Evolutionary conservation across 805 yeast species (phyloP), one percentile per base, ranked within the genome.

Genomic region (Yamadazyma tumulicola): DNA sequence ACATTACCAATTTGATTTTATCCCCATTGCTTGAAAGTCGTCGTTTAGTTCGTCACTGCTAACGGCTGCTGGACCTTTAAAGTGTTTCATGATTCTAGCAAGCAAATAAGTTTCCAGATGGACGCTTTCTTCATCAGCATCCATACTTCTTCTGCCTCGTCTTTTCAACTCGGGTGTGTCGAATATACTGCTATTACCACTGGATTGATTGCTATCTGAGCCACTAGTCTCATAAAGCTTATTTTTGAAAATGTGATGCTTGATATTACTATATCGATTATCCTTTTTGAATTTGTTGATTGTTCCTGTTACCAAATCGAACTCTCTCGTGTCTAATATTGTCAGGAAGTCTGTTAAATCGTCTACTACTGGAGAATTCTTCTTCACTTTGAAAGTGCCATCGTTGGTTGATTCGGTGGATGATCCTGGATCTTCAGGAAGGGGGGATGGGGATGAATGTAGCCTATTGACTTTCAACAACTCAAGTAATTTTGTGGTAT

Each of bases 211-310:
- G 1, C 68, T 55, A 36, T 67, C 73, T 1, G 69, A 63, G 1
- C 71, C 73, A 5, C 69, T 61, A 1, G 70, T 61, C 27, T 66
- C 72, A 44, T 66, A 67, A 22, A 67, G 54, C 12, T 69, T 41
- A 34, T 52, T 61, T 37, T 61, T 66, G 49, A 66, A 66, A 6
- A 67, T 63, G 32, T 61, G 60, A 43, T 67, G 70, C 34, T 64
- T 59, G 21, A 59, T 48, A 12, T 49, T 52, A 37, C 34, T 35
- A 42, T 45, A 21, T 38, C 43, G 19, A 36, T 34, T 30, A 26
- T 47, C 42, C 32, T 52, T 41, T 7, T 48, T 34, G 12, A 29
- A 29, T 30, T 58, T 58, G 15, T 44, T 39, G 5, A 60, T 42
- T 34, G 64, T 69, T 6, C 71, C 69, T 2, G 72, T 64, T 16